Conservation (phyloP, 1,284 basidiomycete species). For the Entoloma clypeatum region DNA sequence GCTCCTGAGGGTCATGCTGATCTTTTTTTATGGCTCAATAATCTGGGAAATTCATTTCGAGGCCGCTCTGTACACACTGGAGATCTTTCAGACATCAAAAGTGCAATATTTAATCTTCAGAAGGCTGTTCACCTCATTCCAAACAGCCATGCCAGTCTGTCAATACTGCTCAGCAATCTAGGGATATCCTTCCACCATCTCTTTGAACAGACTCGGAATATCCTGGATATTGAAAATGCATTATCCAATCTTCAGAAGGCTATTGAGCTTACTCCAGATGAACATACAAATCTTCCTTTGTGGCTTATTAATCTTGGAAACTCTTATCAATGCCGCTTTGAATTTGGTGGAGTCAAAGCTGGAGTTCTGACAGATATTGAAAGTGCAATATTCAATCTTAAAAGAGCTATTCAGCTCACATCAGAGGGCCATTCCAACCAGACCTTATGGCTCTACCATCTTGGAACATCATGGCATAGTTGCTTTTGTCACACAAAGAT, state of each 20-base stretch:
- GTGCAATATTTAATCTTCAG: slow-evolving; percentile 11
- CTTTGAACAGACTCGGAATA: slow-evolving; percentile 7
- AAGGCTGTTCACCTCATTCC: slow-evolving; percentile 14
- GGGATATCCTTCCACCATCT: too few species aligned
- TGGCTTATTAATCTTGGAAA: slow-evolving; percentile 12
- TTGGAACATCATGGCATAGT: too few species aligned
- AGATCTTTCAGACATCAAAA: slow-evolving; percentile 12
- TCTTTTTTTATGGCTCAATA: slow-evolving; percentile 4
- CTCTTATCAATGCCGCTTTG: too few species aligned
- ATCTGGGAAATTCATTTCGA: too few species aligned
- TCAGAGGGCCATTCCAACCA: too few species aligned
- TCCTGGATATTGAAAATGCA: not conserved
- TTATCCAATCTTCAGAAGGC: slow-evolving; percentile 1
- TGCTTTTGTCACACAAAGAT: too few species aligned
- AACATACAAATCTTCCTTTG: slow-evolving; percentile 7
- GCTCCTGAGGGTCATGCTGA: slow-evolving; percentile 11
- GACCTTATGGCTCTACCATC: too few species aligned
- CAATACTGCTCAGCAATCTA: slow-evolving; percentile 8
- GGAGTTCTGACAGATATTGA: too few species aligned
- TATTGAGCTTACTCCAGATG: slow-evolving; percentile 6
- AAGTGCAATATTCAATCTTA: too few species aligned
- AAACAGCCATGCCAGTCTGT: slow-evolving; percentile 7
- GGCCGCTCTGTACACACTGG: slow-evolving; percentile 14
- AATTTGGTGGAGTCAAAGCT: too few species aligned
- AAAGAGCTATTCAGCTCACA: too few species aligned